These are phyloP conservation scores for Polytolypa hystricis DNA, from an alignment of 2,329 filamentous ascomycete genomes.

Conservation along the genomic window DNA sequence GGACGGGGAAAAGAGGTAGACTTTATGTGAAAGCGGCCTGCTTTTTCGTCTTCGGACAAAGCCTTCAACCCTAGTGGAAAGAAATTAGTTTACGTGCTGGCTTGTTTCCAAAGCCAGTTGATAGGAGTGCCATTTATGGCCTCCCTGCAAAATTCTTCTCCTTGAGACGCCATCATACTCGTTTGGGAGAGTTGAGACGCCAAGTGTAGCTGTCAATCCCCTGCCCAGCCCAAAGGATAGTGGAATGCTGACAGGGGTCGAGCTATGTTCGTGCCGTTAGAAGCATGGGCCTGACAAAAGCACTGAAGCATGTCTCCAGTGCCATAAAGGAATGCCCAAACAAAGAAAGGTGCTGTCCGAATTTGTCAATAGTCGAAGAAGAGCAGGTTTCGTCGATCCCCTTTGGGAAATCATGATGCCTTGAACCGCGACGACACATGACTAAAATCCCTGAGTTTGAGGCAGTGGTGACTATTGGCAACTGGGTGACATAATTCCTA, in stretches of 20 bases:
- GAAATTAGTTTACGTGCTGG: neutral
- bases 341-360: neutral
- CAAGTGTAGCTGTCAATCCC: slow-evolving; percentile 9
- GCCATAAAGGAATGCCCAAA: neutral
- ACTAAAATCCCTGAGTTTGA: too few species aligned
- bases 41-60: slow-evolving; percentile 1
- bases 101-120: slow-evolving; percentile 3
- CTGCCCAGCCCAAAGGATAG: slow-evolving; percentile 5
- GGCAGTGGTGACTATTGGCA: too few species aligned
- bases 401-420: slow-evolving; percentile 4
- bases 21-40: neutral
- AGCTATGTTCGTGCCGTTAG: slow-evolving; percentile 1
- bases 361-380: neutral
- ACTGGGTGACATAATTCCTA: too few species aligned
- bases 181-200: slow-evolving; percentile 10
- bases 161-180: slow-evolving; percentile 8
- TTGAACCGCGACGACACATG: too few species aligned
- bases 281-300: slow-evolving; percentile 7
- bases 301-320: neutral
- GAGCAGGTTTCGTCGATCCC: slow-evolving; percentile 1
- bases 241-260: neutral
- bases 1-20: neutral
- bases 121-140: neutral
- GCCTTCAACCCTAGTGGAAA: neutral
- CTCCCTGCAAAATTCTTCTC: neutral